Percentiles rank a stretch among this genome's conserved stretches.
phyloP scores from a whole-genome alignment of 2,329 filamentous ascomycete species.

The Exophiala dermatitidis region DNA sequence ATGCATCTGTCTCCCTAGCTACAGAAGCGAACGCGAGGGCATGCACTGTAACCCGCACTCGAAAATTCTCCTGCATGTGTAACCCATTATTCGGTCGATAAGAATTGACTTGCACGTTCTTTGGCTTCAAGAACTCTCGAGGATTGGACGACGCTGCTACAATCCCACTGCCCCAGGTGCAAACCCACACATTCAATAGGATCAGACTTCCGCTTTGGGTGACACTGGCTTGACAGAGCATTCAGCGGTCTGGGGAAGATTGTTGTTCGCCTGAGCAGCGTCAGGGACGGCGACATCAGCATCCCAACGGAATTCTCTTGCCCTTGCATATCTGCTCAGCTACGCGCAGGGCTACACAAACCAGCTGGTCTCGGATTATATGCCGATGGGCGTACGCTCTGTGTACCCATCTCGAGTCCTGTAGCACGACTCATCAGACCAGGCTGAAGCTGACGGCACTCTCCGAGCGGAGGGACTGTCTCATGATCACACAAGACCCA shows the following conservation, averaged over 20 bases:
- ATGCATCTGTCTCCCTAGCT: background rate
- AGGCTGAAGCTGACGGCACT: slow-evolving; percentile 4
- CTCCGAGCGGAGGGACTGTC: background rate
- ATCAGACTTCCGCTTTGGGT: background rate
- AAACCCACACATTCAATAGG: background rate
- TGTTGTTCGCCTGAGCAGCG: background rate
- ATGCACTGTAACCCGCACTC: background rate
- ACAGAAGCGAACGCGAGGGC: background rate
- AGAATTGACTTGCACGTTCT: background rate
- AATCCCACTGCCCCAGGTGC: background rate
- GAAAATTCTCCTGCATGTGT: slow-evolving; percentile 5
- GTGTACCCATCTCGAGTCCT: background rate
- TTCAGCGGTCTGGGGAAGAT: background rate
- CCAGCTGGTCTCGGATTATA: slow-evolving; percentile 14
- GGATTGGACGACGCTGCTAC: background rate
- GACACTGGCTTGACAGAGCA: background rate
- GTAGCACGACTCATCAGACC: background rate
- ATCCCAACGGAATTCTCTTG: background rate
- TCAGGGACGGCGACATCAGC: background rate
- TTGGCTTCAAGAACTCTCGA: background rate
- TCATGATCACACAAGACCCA: background rate
- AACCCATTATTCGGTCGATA: background rate
- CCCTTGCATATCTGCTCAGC: background rate
- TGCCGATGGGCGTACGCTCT: background rate
- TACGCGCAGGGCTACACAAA: slow-evolving; percentile 1